A percentile compares a stretch with the other conserved stretches of the same genome.
Conservation (phyloP, 2,329 filamentous ascomycete species). For the Epichloe sp. region DNA sequence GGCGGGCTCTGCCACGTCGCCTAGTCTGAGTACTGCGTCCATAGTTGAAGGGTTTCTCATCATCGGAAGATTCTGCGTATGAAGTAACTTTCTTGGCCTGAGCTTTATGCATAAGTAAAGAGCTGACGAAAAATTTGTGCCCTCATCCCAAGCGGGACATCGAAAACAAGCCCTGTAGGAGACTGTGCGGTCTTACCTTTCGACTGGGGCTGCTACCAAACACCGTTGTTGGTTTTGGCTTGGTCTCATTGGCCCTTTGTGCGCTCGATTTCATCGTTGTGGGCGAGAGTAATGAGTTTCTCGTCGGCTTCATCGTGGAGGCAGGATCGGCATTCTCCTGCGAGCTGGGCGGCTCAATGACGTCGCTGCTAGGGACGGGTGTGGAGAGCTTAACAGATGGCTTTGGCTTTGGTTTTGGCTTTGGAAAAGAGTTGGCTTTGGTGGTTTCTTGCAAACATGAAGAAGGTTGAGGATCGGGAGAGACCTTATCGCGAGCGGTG, state of each 20-base stretch:
- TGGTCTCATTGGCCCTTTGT: conserved; percentile 4
- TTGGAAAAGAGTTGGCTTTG: conserved; percentile 26
- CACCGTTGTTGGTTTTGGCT: conserved; percentile 11
- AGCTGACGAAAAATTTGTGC: too few relatives aligned
- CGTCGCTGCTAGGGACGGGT: conserved; percentile 72
- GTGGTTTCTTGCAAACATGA: conserved; percentile 28
- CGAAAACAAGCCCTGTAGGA: neutral
- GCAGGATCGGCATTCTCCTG: conserved; percentile 47
- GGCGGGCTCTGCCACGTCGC: conserved; percentile 34
- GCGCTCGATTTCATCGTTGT: conserved; percentile 16
- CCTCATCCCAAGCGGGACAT: too few relatives aligned
- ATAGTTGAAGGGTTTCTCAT: conserved; percentile 55
- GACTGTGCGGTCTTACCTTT: conserved; percentile 43
- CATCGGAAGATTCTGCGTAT: conserved; percentile 77
- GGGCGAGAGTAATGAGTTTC: conserved; percentile 20
- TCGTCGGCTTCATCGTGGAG: conserved; percentile 36
- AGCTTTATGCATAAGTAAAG: neutral
- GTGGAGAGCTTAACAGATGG: conserved; percentile 39
- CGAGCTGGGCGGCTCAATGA: conserved; percentile 51
- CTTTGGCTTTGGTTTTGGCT: conserved; percentile 24
- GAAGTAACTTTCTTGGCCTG: conserved; percentile 49
- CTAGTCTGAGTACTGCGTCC: conserved; percentile 25
- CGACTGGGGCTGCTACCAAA: conserved; percentile 61
- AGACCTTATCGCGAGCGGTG: conserved; percentile 19
- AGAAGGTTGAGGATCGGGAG: conserved; percentile 17